These are phyloP conservation scores for Raphanus hybrid DNA, from an alignment of 441 rosid genomes.

Conservation along the genomic window DNA sequence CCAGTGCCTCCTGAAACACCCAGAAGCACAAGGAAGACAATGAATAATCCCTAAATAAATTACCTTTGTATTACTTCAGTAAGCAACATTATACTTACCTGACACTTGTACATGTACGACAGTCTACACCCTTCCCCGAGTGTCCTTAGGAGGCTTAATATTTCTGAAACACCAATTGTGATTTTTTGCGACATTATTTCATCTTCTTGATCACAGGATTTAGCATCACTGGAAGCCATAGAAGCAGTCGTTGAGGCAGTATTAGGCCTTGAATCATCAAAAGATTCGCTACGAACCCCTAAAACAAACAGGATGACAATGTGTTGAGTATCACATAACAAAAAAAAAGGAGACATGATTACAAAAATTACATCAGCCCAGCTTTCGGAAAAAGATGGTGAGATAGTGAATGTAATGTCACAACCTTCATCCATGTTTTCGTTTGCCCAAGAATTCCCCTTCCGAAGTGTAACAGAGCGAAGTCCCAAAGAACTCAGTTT, in stretches of 20 bases:
- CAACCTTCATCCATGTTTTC: slow-evolving; percentile 93
- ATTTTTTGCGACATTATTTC: slow-evolving; percentile 61
- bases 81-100: slow-evolving; percentile 53
- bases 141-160: slow-evolving; percentile 75
- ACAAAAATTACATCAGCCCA: slow-evolving; percentile 15
- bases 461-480: slow-evolving; percentile 87
- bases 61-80: slow-evolving; percentile 26
- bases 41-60: slow-evolving; percentile 22
- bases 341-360: slow-evolving; percentile 2
- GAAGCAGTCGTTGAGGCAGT: slow-evolving; percentile 59
- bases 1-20: slow-evolving; percentile 80
- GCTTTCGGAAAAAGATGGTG: background rate
- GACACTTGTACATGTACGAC: slow-evolving; percentile 83
- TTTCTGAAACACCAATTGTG: slow-evolving; percentile 68
- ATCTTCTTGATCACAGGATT: slow-evolving; percentile 70
- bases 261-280: slow-evolving; percentile 75
- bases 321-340: slow-evolving; percentile 30
- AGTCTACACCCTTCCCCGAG: slow-evolving; percentile 95
- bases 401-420: slow-evolving; percentile 14
- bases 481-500: slow-evolving; percentile 77
- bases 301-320: slow-evolving; percentile 39
- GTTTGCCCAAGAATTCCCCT: slow-evolving; percentile 85
- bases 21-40: slow-evolving; percentile 43
- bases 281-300: slow-evolving; percentile 78
- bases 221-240: slow-evolving; percentile 54